Evolutionary conservation across 192 early-diverging fungal species (phyloP).

Genomic region (Coemansia interrupta): DNA sequence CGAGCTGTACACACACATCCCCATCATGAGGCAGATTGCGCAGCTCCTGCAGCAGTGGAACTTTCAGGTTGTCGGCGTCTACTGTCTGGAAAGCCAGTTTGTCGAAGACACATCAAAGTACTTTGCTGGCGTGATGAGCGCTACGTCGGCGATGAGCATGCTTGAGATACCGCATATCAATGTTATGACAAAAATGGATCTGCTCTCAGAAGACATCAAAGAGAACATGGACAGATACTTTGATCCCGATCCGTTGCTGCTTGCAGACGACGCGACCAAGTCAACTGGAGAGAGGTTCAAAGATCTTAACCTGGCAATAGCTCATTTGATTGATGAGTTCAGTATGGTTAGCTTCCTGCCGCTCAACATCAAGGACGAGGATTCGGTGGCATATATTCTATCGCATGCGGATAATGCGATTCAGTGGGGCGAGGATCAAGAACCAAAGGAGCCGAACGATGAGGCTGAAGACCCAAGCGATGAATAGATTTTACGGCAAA

Average conservation of each 20-base stretch:
- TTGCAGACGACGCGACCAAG: slow-evolving; percentile 78
- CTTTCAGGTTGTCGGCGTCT: slow-evolving; percentile 89
- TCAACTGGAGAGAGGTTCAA: slow-evolving; percentile 74
- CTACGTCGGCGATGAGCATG: slow-evolving; percentile 93
- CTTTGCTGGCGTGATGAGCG: slow-evolving; percentile 93
- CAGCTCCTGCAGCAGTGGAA: slow-evolving; percentile 64
- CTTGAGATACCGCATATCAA: slow-evolving; percentile 98
- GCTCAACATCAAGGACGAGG: slow-evolving; percentile 91
- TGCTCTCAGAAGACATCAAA: slow-evolving; percentile 64
- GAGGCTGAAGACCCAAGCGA: slow-evolving; percentile 19
- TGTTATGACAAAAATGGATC: slow-evolving; percentile 96
- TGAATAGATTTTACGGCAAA: slow-evolving; percentile 5
- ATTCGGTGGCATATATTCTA: slow-evolving; percentile 81
- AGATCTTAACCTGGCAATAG: slow-evolving; percentile 83
- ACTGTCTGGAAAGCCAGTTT: slow-evolving; percentile 91
- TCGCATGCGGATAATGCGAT: slow-evolving; percentile 91
- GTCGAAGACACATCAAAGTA: slow-evolving; percentile 94
- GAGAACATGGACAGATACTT: slow-evolving; percentile 75
- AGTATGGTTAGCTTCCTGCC: slow-evolving; percentile 97
- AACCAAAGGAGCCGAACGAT: slow-evolving; percentile 77
- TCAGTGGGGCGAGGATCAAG: slow-evolving; percentile 96
- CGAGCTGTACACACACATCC: slow-evolving; percentile 97
- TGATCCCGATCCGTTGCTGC: slow-evolving; percentile 82
- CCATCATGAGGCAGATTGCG: slow-evolving; percentile 86
- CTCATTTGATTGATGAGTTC: slow-evolving; percentile 90